A percentile compares a stretch with the other conserved stretches of the same genome.
phyloP scores from a whole-genome alignment of 257 asterid genomes.

The Cruciata laevipes region DNA sequence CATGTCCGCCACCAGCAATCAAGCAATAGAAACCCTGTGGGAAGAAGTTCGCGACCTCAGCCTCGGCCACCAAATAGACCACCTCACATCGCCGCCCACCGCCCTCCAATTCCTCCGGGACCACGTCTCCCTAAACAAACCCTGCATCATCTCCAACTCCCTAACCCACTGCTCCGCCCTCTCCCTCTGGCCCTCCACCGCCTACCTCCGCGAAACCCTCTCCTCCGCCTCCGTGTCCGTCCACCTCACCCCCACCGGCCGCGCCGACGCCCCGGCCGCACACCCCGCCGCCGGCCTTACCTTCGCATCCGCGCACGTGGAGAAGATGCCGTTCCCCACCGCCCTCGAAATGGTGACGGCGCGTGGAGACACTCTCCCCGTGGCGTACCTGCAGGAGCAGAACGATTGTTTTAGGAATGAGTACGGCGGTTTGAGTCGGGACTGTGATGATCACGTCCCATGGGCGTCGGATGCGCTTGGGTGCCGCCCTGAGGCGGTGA shows the following conservation, averaged over 20 bases:
- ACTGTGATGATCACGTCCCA: slow-evolving; percentile 50
- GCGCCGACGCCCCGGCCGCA: slow-evolving; percentile 62
- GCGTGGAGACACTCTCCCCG: slow-evolving; percentile 1
- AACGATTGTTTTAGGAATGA: slow-evolving; percentile 81
- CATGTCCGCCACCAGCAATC: slow-evolving; percentile 19
- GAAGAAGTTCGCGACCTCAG: slow-evolving; percentile 65
- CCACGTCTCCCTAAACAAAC: slow-evolving; percentile 62
- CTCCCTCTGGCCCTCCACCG: slow-evolving; percentile 53
- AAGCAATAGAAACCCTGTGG: slow-evolving; percentile 53
- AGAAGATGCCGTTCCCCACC: slow-evolving; percentile 40
- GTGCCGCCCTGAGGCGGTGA: slow-evolving; percentile 79
- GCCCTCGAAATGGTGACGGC: slow-evolving; percentile 42
- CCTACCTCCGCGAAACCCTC: slow-evolving; percentile 57
- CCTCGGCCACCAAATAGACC: slow-evolving; percentile 54
- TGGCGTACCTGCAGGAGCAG: slow-evolving; percentile 88
- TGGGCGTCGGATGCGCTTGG: slow-evolving; percentile 88
- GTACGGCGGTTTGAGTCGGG: slow-evolving; percentile 47
- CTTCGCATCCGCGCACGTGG: slow-evolving; percentile 78
- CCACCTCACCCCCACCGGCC: slow-evolving; percentile 88
- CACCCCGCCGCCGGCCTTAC: slow-evolving; percentile 33
- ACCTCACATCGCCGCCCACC: slow-evolving; percentile 58
- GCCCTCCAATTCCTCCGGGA: slow-evolving; percentile 79
- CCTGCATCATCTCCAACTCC: slow-evolving; percentile 76
- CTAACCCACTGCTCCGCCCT: slow-evolving; percentile 74
- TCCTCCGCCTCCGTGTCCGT: slow-evolving; percentile 62